Evolutionary conservation across 257 asterid genomes (phyloP), one percentile per base, ranked within the genome.

Genomic region (Jasminum sambac): DNA sequence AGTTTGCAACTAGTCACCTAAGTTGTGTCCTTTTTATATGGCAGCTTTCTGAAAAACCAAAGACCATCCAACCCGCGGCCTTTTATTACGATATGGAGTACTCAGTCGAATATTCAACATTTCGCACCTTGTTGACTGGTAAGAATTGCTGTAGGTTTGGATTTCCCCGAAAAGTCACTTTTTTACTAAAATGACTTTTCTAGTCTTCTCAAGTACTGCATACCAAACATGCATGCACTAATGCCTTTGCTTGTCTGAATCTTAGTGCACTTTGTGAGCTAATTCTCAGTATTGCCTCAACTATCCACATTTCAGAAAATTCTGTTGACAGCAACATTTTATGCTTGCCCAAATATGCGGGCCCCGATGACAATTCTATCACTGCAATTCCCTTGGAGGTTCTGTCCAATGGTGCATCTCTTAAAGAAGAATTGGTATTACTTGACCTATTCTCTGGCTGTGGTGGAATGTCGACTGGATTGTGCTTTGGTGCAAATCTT

Each of bases 381-480:
- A 58, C 85, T 30, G 69, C 75, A 66, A 68, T 78, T 39, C 87
- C 92, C 14, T 74, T 78, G 74, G 77, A 74, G 71, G 77, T 61
- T 63, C 73, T 76, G 46, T 74, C 87, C 42, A 59, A 74, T 50
- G 43, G 72, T 61, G 87, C 84, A 58, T 75, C 97, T 61, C 64
- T 59, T 11, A 81, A 82, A 73, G 78, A 63, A 44, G 91, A 87
- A 69, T 80, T 87, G 72, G 58, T 90, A 52, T 60, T 90, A 66
- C 82, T 92, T 61, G 98, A 92, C 80, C 79, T 92, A 25, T 92
- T 83, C 78, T 76, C 96, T 48, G 98, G 98, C 55, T 92, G 98
- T 77, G 98, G 98, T 64, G 98, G 98, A 75, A 92, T 92, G 98
- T 92, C 98, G 17, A 92, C 95, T 67, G 98, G 98, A 76, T 77